Evolutionary conservation across 768 basidiomycete genomes (phyloP), one percentile per base, ranked within the genome.

Genomic region (Stropharia rugosoannulata): DNA sequence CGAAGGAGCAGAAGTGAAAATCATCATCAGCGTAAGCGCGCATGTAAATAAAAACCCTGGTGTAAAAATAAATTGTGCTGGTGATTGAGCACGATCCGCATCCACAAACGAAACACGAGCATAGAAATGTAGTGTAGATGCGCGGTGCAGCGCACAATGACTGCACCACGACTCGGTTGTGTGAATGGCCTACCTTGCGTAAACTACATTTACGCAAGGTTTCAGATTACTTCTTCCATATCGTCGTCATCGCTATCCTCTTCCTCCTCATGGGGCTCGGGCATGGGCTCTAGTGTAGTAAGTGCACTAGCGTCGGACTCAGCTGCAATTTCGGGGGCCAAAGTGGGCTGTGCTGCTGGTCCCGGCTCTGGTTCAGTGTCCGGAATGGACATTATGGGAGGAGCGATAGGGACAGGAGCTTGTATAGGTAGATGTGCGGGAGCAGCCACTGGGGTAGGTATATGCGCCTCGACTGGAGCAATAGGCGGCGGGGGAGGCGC

Each of bases 141-240:
- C 22, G 22, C 4, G 22, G 22, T 22, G 22, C 22, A 22, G 22
- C 22, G 22, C 22, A 22, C 22, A 22, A 22, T 22, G 4, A 4
- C 22, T 22, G 22, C 22, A 22, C 22, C 22, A 22, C 22, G 22
- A 22, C 22, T 22, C 22, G 22, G 22, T 22, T 22, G 40, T 3
- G 40, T 19, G 40, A 7, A 15, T 41, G 22, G 22, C 22, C 22
- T 22, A 4, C 22, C 22, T 22, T 22, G 22, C 22, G 22, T 22
- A 22, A 22, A 41, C 2, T 15, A 8, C 11, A 22, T 18, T 13
- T 22, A 22, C 18, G 42, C 7, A 9, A 10, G 5, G 42, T 19
- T 13, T 58, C 64, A 77, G 22, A 75, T 75, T 45, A 79, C 68
- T 47, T 73, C 77, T 55, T 77, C 76, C 77, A 79, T 79, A 61